Evolutionary conservation across 768 basidiomycete species (phyloP), one percentile per base, ranked within the genome.

Genomic region (Asterophora lycoperdoides): DNA sequence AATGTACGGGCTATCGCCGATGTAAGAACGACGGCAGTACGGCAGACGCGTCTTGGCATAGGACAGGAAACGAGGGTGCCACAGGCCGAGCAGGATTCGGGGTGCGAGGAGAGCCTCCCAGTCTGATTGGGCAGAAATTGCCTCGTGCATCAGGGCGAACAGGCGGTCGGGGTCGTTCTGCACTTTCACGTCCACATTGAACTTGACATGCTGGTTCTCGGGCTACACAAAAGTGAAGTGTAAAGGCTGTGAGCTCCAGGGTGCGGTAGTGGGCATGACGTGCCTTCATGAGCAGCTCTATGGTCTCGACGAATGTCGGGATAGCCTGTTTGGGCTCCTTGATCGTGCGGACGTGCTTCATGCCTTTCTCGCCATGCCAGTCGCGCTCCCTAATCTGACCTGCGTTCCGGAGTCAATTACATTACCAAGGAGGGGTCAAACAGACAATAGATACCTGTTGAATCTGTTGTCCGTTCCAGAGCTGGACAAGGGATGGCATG

Each of bases 181-280:
- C 20, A 86, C 79, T 69, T 99, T 99, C 63, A 96, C 89, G 64
- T 98, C 95, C 52, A 97, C 80, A 72, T 97, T 83, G 60, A 87
- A 84, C 53, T 79, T 80, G 62, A 86, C 81, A 52, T 87, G 85
- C 30, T 69, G 74, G 66, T 89, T 88, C 68, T 87, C 84, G 37
- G 84, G 82, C 84, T 86, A 47, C 10, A 37, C 23, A 29, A 15
- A 49, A 44, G 15, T 20, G 44, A 8, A 32, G 48, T 14, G 43
- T 23, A 46, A 32, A 36, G 51, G 39, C 46, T 38, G 48, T 51
- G 48, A 50, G 52, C 48, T 45, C 40, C 51, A 29, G 20, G 53
- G 53, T 9, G 38, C 48, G 50, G 56, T 33, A 52, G 20, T 19
- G n/a, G 40, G 36, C 20, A 18, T 11, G 37, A 64, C 74, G 64